These are phyloP conservation scores for Pichia nanzhaoensis DNA, from an alignment of 805 yeast genomes.

Conservation along the genomic window DNA sequence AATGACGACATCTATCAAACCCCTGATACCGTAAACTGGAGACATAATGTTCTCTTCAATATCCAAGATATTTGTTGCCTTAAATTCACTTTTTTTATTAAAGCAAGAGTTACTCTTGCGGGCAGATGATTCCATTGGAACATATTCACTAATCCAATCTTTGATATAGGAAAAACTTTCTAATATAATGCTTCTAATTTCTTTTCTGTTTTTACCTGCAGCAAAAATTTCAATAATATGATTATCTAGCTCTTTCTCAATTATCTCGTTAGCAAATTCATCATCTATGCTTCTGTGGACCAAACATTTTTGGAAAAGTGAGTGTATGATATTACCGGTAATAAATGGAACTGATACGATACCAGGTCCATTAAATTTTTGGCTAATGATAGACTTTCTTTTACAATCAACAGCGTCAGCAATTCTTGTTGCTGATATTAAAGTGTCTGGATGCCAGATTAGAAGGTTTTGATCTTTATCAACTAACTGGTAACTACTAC, in stretches of 20 bases:
- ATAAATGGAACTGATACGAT: constrained; percentile 58
- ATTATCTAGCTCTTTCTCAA: constrained; percentile 27
- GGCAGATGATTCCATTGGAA: constrained; percentile 4
- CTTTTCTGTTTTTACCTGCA: constrained; percentile 43
- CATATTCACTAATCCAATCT: constrained; percentile 46
- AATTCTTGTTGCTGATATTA: constrained; percentile 75
- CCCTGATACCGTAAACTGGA: constrained; percentile 82
- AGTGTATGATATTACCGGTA: constrained; percentile 80
- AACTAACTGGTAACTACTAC: constrained; percentile 35
- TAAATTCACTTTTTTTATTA: constrained; percentile 32
- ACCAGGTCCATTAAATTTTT: constrained; percentile 54
- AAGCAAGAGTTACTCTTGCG: constrained; percentile 5
- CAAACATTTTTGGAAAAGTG: constrained; percentile 59
- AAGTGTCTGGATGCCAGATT: constrained; percentile 75
- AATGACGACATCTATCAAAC: constrained; percentile 82
- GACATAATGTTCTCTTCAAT: constrained; percentile 92
- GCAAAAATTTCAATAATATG: constrained; percentile 40
- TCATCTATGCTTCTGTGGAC: constrained; percentile 31
- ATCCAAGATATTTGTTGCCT: constrained; percentile 63
- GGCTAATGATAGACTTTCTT: constrained; percentile 58
- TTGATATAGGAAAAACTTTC: constrained; percentile 46
- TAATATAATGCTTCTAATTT: constrained; percentile 37
- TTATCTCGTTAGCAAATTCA: constrained; percentile 31
- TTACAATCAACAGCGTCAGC: constrained; percentile 72
- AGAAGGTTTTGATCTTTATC: constrained; percentile 56